Conservation (phyloP, 2,329 filamentous ascomycete species). For the Xylaria digitata region DNA sequence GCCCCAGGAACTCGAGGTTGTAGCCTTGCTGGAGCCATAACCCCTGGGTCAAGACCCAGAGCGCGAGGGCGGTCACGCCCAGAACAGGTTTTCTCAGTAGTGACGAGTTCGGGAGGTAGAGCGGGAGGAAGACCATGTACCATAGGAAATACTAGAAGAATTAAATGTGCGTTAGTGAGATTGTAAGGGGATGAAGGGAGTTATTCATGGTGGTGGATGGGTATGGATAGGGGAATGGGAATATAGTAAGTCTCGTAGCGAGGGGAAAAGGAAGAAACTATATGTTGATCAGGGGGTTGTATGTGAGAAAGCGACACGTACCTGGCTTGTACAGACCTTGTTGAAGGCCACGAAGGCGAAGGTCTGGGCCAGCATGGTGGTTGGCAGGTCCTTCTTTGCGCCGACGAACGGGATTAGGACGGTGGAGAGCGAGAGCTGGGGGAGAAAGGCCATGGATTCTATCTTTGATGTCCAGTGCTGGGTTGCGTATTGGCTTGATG, state of each 20-base stretch:
- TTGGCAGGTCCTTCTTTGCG: constrained; percentile 83
- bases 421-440: constrained; percentile 84
- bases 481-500: constrained; percentile 21
- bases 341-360: constrained; percentile 98
- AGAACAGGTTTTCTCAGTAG: constrained; percentile 69
- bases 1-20: constrained; percentile 80
- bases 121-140: constrained; percentile 94
- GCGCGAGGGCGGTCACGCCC: constrained; percentile 71
- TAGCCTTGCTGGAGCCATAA: constrained; percentile 82
- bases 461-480: constrained; percentile 55
- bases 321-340: constrained; percentile 98
- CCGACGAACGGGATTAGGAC: constrained; percentile 79
- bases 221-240: too few relatives aligned
- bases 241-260: too few relatives aligned
- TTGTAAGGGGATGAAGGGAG: neutral
- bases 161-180: neutral
- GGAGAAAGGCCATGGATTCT: constrained; percentile 87
- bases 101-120: constrained; percentile 86
- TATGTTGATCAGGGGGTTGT: too few relatives aligned
- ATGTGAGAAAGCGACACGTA: constrained; percentile 55
- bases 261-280: too few relatives aligned
- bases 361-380: constrained; percentile 91
- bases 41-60: constrained; percentile 83
- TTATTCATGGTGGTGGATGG: too few relatives aligned
- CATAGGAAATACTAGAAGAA: constrained; percentile 87